phyloP scores from a whole-genome alignment of 2,329 filamentous ascomycete species.

The Alternaria metachromatica region DNA sequence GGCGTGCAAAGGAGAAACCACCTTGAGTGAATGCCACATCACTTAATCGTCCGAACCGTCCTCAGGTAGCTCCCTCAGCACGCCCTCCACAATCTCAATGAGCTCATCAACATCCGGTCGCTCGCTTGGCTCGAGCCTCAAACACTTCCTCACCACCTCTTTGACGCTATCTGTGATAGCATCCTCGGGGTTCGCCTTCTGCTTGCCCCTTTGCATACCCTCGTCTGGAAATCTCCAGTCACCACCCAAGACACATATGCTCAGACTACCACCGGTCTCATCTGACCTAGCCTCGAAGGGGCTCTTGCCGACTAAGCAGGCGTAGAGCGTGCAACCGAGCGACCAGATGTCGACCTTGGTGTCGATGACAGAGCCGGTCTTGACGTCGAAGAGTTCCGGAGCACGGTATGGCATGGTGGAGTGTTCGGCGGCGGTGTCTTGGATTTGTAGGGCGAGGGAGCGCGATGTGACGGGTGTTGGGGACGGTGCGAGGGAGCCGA shows the following conservation, averaged over 20 bases:
- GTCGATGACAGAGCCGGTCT: conserved; percentile 88
- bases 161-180: conserved; percentile 81
- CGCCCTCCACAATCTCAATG: conserved; percentile 77
- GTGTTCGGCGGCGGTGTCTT: conserved; percentile 94
- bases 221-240: conserved; percentile 98
- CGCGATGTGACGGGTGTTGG: conserved; percentile 89
- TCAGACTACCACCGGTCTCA: conserved; percentile 92
- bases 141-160: conserved; percentile 84
- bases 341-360: conserved; percentile 99
- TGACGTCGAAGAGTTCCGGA: conserved; percentile 96
- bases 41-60: conserved; percentile 53
- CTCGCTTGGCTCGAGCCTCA: conserved; percentile 85
- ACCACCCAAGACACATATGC: conserved; percentile 88
- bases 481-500: conserved; percentile 86
- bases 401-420: conserved; percentile 98
- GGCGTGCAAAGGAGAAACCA: background rate
- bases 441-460: conserved; percentile 87
- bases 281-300: conserved; percentile 96
- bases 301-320: conserved; percentile 93
- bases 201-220: conserved; percentile 64
- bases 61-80: conserved; percentile 71
- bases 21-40: background rate
- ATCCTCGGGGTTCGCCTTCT: conserved; percentile 54
- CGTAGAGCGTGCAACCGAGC: conserved; percentile 95
- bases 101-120: conserved; percentile 86